These are phyloP conservation scores for Debaryomycetaceae sp. DNA, from an alignment of 1,139 yeast genomes.

Conservation along the genomic window DNA sequence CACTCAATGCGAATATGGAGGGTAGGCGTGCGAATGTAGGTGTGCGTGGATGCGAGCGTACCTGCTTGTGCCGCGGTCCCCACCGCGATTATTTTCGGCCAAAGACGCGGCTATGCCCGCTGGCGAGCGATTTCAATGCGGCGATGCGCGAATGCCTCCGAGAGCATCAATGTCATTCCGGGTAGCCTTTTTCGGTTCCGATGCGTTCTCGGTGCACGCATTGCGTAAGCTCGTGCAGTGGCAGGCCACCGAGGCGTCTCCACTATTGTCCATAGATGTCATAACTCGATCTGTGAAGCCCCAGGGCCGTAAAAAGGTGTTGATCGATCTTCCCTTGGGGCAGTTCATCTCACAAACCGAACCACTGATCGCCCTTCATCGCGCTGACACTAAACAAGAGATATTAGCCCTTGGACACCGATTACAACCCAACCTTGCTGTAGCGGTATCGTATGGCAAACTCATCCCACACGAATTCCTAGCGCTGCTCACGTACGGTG, in stretches of 20 bases:
- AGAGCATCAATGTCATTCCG: constrained; percentile 9
- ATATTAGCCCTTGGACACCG: constrained; percentile 29
- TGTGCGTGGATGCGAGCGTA: no score
- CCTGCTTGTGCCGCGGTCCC: no score
- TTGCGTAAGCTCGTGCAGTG: constrained; percentile 41
- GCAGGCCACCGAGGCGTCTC: constrained; percentile 15
- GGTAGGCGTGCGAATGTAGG: no score
- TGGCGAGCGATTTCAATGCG: no score
- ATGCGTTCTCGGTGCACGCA: constrained; percentile 62
- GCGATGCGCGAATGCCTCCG: no score
- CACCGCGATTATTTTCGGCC: no score
- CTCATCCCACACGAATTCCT: constrained; percentile 67
- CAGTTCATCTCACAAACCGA: no score
- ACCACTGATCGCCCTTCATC: constrained; percentile 46
- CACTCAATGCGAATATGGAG: no score
- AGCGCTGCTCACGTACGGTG: constrained; percentile 49
- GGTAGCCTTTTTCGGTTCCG: constrained; percentile 80
- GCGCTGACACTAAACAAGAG: constrained; percentile 61
- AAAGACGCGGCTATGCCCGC: no score
- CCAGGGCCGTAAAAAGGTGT: constrained; percentile 58
- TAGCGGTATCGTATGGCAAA: constrained; percentile 88
- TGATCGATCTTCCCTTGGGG: constrained; percentile 56
- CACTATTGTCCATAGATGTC: constrained; percentile 49
- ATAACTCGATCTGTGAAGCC: constrained; percentile 66
- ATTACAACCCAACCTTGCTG: constrained; percentile 51